Base-by-base conservation (phyloP, 805 yeast species). In the Lipomyces yamadae region DNA sequence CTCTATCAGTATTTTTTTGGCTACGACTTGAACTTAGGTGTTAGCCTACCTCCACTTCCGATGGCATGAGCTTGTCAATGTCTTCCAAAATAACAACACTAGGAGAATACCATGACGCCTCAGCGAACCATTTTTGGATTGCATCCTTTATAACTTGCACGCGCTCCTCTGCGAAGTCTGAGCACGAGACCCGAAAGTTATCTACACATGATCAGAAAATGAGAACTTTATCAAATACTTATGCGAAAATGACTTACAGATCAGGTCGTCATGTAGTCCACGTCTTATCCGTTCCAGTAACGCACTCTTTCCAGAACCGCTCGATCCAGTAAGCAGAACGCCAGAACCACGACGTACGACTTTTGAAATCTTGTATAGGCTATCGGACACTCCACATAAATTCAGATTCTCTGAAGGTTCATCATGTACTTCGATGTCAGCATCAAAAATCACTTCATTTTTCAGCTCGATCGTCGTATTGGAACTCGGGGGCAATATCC, bases 241-340 rank as follows among this genome's bases (percentile, higher is more conserved):
- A 42, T 42, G 18, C 6, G 48, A 15, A 42, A 42, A n/a, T 42
- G n/a, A 2, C 69, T 29, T 55, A 72, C 82, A 83, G 11, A 88
- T 84, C 48, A 81, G 76, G 2, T 78, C 74, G 0, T 75, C 61
- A 7, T 74, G 66, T 5, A 90, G 73, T 8, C 72, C 72, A 0
- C 78, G 65, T 0, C 81, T 72, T 0, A 89, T 74, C 33, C 82
- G 78, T 2, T 81, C 76, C 15, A 87, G 73, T 1, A 89, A 68
- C 1, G 86, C 77, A 0, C 95, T 80, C 75, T 94, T 94, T 0
- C 98, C 98, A 68, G 91, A 84, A 0, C 97, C 98, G 0, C 90
- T 80, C 30, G 87, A 78, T 0, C 98, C 98, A 71, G 86, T 83
- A 0, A 93, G 73, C 62, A 92, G 78, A 0, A 86, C 79, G 1